These are phyloP conservation scores for Wilcoxina mikolae DNA, from an alignment of 495 filamentous ascomycete genomes.

Conservation along the genomic window DNA sequence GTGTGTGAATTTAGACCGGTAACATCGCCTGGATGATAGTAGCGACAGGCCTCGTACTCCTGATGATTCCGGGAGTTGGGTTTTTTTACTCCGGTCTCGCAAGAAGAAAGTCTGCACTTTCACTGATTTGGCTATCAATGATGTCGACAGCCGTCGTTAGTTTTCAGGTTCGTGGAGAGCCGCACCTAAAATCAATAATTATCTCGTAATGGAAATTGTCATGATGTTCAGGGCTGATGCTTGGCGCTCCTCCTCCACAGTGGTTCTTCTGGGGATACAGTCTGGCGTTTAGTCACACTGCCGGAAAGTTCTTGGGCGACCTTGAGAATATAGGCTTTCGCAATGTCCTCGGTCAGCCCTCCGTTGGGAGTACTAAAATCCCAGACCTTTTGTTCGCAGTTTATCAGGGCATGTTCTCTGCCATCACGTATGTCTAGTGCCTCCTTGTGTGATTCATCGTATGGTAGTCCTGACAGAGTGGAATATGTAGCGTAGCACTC, in stretches of 20 bases:
- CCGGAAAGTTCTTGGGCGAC: slow-evolving; percentile 70
- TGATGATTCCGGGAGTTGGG: slow-evolving; percentile 96
- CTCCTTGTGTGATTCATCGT: too few species aligned
- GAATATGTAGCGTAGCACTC: slow-evolving; percentile 61
- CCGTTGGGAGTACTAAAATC: slow-evolving; percentile 61
- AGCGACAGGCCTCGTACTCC: slow-evolving; percentile 73
- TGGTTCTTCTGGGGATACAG: slow-evolving; percentile 99
- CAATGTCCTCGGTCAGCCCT: slow-evolving; percentile 65
- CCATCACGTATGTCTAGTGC: slow-evolving; percentile 69
- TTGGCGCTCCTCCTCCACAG: slow-evolving; percentile 13
- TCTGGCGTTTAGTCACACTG: slow-evolving; percentile 75
- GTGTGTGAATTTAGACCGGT: too few species aligned
- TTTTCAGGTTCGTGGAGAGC: slow-evolving; percentile 45
- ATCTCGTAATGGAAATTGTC: slow-evolving; percentile 4
- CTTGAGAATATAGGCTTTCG: slow-evolving; percentile 75
- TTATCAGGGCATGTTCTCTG: slow-evolving; percentile 97
- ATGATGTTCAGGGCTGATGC: not conserved
- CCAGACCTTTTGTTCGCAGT: slow-evolving; percentile 86
- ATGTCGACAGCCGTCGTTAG: slow-evolving; percentile 83
- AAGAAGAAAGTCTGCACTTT: slow-evolving; percentile 88
- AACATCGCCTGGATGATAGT: slow-evolving; percentile 89
- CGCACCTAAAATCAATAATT: slow-evolving; percentile 4
- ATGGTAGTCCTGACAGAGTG: too few species aligned
- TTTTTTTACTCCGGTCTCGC: slow-evolving; percentile 99
- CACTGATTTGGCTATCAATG: slow-evolving; percentile 90